Percentiles rank a stretch among this genome's conserved stretches.
These are phyloP conservation scores for Cicer yamashitae DNA, from an alignment of 306 rosid species.

Conservation along the genomic window DNA sequence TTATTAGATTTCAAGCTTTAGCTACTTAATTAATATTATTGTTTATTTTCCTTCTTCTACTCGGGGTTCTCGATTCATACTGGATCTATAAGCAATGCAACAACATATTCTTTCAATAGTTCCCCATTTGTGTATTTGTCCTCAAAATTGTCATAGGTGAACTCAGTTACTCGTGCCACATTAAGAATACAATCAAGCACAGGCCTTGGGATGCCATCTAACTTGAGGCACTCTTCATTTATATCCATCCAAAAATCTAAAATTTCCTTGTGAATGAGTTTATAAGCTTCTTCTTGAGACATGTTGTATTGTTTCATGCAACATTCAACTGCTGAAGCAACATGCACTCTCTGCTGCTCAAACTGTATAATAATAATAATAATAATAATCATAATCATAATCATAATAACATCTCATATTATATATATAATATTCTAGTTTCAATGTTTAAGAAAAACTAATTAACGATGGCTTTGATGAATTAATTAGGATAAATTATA, in stretches of 20 bases:
- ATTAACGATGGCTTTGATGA: background rate
- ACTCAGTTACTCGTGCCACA: slow-evolving; percentile 45
- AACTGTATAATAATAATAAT: slow-evolving; percentile 1
- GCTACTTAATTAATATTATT: background rate
- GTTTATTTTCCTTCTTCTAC: background rate
- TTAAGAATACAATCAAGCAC: slow-evolving; percentile 48
- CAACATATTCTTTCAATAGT: slow-evolving; percentile 28
- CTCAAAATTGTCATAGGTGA: slow-evolving; percentile 35
- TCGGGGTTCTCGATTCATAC: background rate
- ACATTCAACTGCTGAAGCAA: slow-evolving; percentile 50
- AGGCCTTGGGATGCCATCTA: slow-evolving; percentile 36
- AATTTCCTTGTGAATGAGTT: slow-evolving; percentile 23
- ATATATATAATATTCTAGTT: no score
- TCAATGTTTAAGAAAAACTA: background rate
- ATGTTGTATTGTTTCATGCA: slow-evolving; percentile 49
- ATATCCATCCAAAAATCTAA: slow-evolving; percentile 51
- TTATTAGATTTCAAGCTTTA: background rate
- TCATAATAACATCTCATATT: no score
- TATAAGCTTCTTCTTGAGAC: slow-evolving; percentile 37
- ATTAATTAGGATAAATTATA: background rate
- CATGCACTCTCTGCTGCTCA: slow-evolving; percentile 42
- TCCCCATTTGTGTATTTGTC: slow-evolving; percentile 39
- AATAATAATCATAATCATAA: no score
- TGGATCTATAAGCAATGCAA: slow-evolving; percentile 44
- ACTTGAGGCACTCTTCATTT: slow-evolving; percentile 49